phyloP scores from a whole-genome alignment of 805 yeast species.

The Kuraishia piskuri region DNA sequence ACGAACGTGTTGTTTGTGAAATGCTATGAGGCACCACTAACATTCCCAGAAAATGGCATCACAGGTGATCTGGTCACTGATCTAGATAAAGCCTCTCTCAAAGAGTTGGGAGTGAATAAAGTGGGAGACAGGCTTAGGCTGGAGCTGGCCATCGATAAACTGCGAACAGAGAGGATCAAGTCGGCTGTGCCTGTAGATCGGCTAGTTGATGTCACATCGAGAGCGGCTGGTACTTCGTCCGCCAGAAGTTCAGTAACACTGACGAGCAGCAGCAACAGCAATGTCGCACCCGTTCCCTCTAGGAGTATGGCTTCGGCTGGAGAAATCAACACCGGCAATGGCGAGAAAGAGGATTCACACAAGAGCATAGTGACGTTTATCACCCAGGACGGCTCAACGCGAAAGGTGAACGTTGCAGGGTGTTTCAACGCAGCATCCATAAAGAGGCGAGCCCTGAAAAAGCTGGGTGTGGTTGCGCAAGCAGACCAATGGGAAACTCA shows the following conservation, averaged over 20 bases:
- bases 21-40: neutral
- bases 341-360: conserved; percentile 16
- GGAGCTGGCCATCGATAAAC: conserved; percentile 43
- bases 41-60: conserved; percentile 36
- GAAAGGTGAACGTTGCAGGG: conserved; percentile 62
- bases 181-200: conserved; percentile 11
- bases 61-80: conserved; percentile 48
- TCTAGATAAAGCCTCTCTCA: conserved; percentile 54
- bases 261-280: neutral
- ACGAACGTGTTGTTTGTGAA: neutral
- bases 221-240: neutral
- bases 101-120: conserved; percentile 63
- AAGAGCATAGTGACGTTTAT: conserved; percentile 48
- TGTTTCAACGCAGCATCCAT: conserved; percentile 78
- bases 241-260: neutral
- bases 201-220: conserved; percentile 7
- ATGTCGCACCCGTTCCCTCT: neutral
- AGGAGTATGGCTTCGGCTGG: neutral
- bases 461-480: conserved; percentile 38
- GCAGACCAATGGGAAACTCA: conserved; percentile 51
- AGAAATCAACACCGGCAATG: neutral
- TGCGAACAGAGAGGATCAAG: conserved; percentile 27
- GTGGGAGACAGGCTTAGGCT: conserved; percentile 80
- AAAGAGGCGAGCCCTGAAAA: conserved; percentile 57
- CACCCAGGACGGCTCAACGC: conserved; percentile 63